Percentiles rank a stretch among this genome's conserved stretches.
phyloP scores from a whole-genome alignment of 2,329 filamentous ascomycete species.

The Aspergillus neotritici region DNA sequence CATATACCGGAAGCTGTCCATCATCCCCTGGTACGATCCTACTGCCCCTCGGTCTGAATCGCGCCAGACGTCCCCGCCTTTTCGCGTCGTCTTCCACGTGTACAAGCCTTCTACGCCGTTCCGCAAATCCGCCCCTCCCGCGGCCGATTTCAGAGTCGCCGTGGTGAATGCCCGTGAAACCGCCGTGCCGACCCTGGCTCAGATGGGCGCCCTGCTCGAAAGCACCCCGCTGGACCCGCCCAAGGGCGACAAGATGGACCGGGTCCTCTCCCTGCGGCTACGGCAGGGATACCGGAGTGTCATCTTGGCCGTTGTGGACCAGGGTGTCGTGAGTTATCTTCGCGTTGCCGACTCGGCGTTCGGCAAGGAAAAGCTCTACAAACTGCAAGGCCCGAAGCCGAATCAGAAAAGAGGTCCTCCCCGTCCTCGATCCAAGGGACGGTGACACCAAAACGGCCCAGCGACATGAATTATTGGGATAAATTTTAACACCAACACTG shows the following conservation, averaged over 20 bases:
- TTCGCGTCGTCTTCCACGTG: slow-evolving; percentile 70
- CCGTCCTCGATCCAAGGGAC: slow-evolving; percentile 27
- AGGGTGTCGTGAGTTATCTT: slow-evolving; percentile 84
- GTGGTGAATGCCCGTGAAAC: slow-evolving; percentile 70
- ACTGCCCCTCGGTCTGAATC: slow-evolving; percentile 22
- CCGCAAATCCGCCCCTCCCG: slow-evolving; percentile 70
- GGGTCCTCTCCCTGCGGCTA: slow-evolving; percentile 65
- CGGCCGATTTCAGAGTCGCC: slow-evolving; percentile 78
- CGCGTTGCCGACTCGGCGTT: slow-evolving; percentile 76
- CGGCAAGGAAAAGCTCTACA: slow-evolving; percentile 65
- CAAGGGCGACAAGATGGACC: slow-evolving; percentile 42
- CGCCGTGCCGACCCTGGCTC: slow-evolving; percentile 63
- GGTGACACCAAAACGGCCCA: slow-evolving; percentile 1
- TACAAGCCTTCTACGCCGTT: slow-evolving; percentile 71
- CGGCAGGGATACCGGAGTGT: slow-evolving; percentile 82
- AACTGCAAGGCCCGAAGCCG: slow-evolving; percentile 32
- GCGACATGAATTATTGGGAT: not conserved
- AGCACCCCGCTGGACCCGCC: slow-evolving; percentile 66
- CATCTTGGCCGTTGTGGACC: slow-evolving; percentile 80
- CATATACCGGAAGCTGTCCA: slow-evolving; percentile 69
- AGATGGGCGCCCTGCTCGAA: slow-evolving; percentile 66
- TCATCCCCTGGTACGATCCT: slow-evolving; percentile 68
- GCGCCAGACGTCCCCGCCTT: slow-evolving; percentile 46
- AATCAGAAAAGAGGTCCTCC: slow-evolving; percentile 26
- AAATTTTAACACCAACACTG: not conserved